Evolutionary conservation across 257 asterid species (phyloP), one percentile per base, ranked within the genome.

Genomic region (Nicotiana undulata): DNA sequence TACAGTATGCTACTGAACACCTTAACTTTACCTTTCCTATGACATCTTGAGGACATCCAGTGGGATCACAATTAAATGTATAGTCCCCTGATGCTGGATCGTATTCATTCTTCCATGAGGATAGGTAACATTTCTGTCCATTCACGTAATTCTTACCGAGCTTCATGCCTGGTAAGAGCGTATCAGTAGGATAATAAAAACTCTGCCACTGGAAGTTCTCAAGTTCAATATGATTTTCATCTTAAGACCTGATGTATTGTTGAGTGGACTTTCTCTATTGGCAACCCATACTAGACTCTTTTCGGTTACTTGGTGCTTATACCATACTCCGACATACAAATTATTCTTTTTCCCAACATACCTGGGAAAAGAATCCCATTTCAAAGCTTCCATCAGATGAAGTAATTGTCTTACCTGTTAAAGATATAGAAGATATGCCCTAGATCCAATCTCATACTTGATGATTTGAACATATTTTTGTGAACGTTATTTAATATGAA

Each of bases 21-120:
- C n/a, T n/a, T n/a, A n/a, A n/a, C n/a, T n/a, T n/a, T n/a, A n/a
- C n/a, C n/a, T n/a, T n/a, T n/a, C n/a, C n/a, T n/a, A n/a, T n/a
- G n/a, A n/a, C n/a, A 6, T 56, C 13, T 40, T 89, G 90, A 10
- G 94, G 90, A 56, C 84, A 86, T 4, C 94, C 94, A 8, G 82
- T 32, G 0, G 82, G 80, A 60, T 89, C 91, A 79, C 80, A 61
- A 13, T 15, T 51, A 13, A 37, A 84, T 5, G 80, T 80, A 46
- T 56, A 87, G 9, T 80, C 84, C 7, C 90, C 91, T 3, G 52
- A 6, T 0, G 90, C 77, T 18, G 91, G 94, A 85, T 90, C 91
- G 5, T 44, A 82, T 1, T 18, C 61, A 32, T 81, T 85, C 79
- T 84, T 89, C 87, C 88, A 86, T 0, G 93, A 89, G 13, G 87